Evolutionary conservation across 495 filamentous ascomycete genomes (phyloP).

Genomic region (Bacidia rubella): DNA sequence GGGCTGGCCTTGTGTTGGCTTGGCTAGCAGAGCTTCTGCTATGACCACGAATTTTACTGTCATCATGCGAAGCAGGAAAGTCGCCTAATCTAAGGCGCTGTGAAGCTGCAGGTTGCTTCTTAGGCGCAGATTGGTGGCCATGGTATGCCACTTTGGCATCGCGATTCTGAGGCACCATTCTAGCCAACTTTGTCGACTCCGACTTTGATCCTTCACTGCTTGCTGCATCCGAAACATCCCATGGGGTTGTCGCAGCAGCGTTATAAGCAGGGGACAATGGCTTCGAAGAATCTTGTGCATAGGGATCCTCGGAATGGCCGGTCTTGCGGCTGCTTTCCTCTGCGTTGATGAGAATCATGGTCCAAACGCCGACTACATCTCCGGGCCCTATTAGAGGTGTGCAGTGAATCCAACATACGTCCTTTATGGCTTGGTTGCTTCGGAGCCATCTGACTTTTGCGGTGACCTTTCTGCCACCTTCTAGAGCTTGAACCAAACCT

Average conservation of each 20-base stretch:
- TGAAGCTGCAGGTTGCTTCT: background rate
- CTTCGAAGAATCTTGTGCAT: background rate
- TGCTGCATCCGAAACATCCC: background rate
- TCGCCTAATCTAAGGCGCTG: background rate
- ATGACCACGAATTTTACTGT: background rate
- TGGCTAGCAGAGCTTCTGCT: background rate
- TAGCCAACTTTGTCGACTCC: background rate
- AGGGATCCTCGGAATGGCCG: background rate
- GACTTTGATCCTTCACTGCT: background rate
- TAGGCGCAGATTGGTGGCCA: too few relatives aligned
- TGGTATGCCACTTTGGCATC: too few relatives aligned
- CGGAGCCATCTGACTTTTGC: slow-evolving; percentile 49
- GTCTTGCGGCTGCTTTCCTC: slow-evolving; percentile 18
- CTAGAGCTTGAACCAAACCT: slow-evolving; percentile 41
- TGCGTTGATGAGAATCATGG: slow-evolving; percentile 45
- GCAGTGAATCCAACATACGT: slow-evolving; percentile 46
- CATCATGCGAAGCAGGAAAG: background rate
- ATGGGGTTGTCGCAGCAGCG: background rate
- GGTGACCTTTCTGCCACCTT: slow-evolving; percentile 46
- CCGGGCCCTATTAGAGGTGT: slow-evolving; percentile 45
- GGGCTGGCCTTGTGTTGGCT: background rate
- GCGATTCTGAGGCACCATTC: background rate
- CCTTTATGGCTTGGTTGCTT: slow-evolving; percentile 29
- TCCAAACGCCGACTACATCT: slow-evolving; percentile 48
- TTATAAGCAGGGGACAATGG: background rate